Evolutionary conservation across 2,329 filamentous ascomycete genomes (phyloP), one percentile per base, ranked within the genome.

Genomic region (Penicillium sp.): DNA sequence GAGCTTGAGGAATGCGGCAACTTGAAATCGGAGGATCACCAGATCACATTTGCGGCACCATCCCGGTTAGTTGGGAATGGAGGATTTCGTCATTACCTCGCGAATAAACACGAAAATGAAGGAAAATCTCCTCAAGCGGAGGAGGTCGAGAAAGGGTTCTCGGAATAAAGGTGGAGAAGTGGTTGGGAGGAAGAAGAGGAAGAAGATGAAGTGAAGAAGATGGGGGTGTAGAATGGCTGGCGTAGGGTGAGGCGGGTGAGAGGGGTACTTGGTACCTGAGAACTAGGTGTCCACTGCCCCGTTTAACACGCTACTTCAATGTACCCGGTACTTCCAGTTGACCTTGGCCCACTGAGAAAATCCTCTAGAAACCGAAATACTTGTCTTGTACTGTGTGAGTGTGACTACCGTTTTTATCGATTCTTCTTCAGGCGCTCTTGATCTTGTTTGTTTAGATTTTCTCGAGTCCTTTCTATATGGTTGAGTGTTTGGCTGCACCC

Each of bases 1-100:
- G 16, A 18, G 46, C 38, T 47, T 44, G 22, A 48, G 59, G 59
- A 61, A 61, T 60, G 59, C 58, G 59, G 55, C 50, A 53, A 57
- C 55, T 53, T 45, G 49, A 49, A 54, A 52, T 52, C 52, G 54
- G 48, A n/a, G n/a, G 44, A 59, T 61, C 59, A 61, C 59, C 58
- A 60, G 52, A 58, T 61, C 54, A 61, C 58, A 58, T 49, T 51
- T 58, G 58, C 55, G 53, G 55, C 52, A 56, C 57, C 59, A 60
- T 60, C 56, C 53, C 58, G 51, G 44, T 35, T 39, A 55, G 49
- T 44, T 58, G 49, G 54, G 48, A 54, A 56, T 46, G 49, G 41
- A 53, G 46, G 27, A 55, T 45, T 49, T 51, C 56, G 47, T 52
- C 56, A 57, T 59, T 45, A 58, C 33, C 14, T 18, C 58, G n/a